These are phyloP conservation scores for Aspergillus aculeatinus DNA, from an alignment of 2,329 filamentous ascomycete genomes.

Conservation along the genomic window DNA sequence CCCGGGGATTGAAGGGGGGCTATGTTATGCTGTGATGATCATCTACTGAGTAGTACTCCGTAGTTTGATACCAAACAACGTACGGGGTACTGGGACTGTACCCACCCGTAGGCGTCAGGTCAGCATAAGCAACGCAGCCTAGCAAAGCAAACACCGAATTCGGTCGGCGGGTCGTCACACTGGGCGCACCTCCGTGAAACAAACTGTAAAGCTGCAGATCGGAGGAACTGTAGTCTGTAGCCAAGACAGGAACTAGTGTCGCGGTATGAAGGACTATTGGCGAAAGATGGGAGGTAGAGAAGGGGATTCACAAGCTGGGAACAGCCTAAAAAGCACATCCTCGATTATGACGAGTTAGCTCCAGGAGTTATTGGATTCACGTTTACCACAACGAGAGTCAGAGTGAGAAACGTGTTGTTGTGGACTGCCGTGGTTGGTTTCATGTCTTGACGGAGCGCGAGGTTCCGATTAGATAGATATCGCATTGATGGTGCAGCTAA, in stretches of 20 bases:
- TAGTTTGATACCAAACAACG: too few species aligned
- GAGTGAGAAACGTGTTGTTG: conserved; percentile 29
- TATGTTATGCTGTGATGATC: too few species aligned
- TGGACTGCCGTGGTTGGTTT: conserved; percentile 33
- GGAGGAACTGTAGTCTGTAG: background rate
- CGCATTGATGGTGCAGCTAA: background rate
- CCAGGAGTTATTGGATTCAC: background rate
- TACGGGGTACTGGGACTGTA: too few species aligned
- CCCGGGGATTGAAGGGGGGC: too few species aligned
- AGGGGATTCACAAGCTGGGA: background rate
- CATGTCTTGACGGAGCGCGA: conserved; percentile 1
- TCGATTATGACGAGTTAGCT: background rate
- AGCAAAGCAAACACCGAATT: background rate
- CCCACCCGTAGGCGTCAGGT: background rate
- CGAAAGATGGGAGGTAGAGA: background rate
- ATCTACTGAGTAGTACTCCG: too few species aligned
- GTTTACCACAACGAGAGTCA: background rate
- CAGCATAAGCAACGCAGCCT: background rate
- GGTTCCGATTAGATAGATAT: conserved; percentile 7
- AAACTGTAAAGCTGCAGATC: background rate
- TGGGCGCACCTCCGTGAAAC: background rate
- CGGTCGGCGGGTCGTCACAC: background rate
- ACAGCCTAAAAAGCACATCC: background rate
- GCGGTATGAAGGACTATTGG: background rate
- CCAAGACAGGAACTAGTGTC: background rate